Conservation (phyloP, 176 grass and related monocot species). For the Chloris gayana region DNA sequence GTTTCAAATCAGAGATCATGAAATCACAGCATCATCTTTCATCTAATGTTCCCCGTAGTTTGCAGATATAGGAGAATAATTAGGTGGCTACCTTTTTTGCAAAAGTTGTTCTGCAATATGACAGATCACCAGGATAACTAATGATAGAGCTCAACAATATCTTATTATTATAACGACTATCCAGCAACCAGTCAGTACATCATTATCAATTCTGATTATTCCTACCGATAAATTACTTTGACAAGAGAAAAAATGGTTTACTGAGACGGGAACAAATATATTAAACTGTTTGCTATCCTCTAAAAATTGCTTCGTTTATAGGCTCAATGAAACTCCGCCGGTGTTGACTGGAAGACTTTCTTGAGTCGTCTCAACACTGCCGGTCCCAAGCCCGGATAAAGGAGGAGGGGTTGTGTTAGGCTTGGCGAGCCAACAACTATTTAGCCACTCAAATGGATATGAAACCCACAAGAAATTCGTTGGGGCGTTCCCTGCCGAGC, state of each 20-base stretch:
- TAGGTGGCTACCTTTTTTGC: background rate
- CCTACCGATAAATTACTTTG: background rate
- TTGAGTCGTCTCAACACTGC: too few relatives aligned
- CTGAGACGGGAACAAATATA: background rate
- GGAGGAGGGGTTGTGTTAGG: too few relatives aligned
- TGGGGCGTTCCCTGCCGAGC: too few relatives aligned
- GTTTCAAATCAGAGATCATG: background rate
- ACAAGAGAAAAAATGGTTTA: background rate
- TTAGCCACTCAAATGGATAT: too few relatives aligned
- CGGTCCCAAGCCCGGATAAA: too few relatives aligned
- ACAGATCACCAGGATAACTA: background rate
- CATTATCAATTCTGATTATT: background rate
- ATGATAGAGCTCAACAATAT: background rate
- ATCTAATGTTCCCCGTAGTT: background rate
- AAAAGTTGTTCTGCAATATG: background rate
- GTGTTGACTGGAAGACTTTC: too few relatives aligned
- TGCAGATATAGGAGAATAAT: constrained; percentile 8
- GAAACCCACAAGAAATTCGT: too few relatives aligned
- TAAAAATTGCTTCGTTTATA: background rate
- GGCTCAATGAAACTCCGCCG: background rate
- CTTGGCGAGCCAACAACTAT: too few relatives aligned
- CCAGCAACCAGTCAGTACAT: background rate
- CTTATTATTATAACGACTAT: background rate
- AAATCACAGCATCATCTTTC: background rate
- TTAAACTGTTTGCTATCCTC: background rate